These are phyloP conservation scores for Metarhizium robertsii DNA, from an alignment of 2,329 filamentous ascomycete genomes.

Conservation along the genomic window DNA sequence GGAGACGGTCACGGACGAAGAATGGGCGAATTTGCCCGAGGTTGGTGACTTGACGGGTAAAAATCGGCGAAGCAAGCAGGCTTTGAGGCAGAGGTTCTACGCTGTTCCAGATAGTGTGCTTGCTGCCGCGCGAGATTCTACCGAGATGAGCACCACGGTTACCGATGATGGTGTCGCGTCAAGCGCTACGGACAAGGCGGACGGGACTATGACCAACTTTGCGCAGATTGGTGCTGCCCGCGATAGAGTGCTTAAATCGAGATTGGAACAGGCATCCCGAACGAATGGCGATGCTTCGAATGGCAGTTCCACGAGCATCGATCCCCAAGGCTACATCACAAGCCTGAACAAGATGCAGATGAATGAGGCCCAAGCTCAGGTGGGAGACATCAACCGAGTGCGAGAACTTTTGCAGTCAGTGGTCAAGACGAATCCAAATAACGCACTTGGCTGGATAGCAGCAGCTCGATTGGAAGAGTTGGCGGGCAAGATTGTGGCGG, in stretches of 20 bases:
- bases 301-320: conserved; percentile 83
- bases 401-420: conserved; percentile 90
- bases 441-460: conserved; percentile 92
- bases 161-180: conserved; percentile 60
- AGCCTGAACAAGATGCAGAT: conserved; percentile 76
- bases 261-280: conserved; percentile 78
- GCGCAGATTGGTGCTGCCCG: conserved; percentile 93
- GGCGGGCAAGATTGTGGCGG: conserved; percentile 83
- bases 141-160: conserved; percentile 82
- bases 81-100: conserved; percentile 78
- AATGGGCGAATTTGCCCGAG: conserved; percentile 93
- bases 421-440: conserved; percentile 92
- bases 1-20: conserved; percentile 81
- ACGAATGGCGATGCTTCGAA: conserved; percentile 55
- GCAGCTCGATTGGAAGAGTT: conserved; percentile 86
- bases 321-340: conserved; percentile 92
- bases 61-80: conserved; percentile 77
- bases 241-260: conserved; percentile 92
- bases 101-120: conserved; percentile 95
- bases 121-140: conserved; percentile 70
- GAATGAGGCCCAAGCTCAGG: conserved; percentile 69
- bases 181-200: conserved; percentile 37
- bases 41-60: conserved; percentile 95
- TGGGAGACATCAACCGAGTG: conserved; percentile 92
- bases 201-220: conserved; percentile 96